Evolutionary conservation across 768 basidiomycete genomes (phyloP).

Genomic region (Pleurotus giganteus): DNA sequence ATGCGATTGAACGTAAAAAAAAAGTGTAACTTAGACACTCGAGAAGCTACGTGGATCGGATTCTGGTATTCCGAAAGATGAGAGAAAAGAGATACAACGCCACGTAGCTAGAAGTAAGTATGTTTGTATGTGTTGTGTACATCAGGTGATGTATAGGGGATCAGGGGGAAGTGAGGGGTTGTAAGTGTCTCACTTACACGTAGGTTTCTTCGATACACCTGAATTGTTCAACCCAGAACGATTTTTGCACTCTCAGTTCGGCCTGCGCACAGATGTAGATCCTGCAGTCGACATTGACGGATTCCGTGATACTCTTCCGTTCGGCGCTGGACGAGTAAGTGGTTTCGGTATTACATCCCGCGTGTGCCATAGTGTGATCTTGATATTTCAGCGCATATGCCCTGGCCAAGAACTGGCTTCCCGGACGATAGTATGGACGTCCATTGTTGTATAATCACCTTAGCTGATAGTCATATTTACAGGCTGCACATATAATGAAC

Average conservation of each 20-base stretch:
- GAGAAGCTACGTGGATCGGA: no score
- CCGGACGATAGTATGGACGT: background rate
- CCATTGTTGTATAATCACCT: background rate
- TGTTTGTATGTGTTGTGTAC: no score
- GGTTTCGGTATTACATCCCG: no score
- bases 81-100: no score
- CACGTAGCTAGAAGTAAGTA: no score
- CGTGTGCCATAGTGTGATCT: background rate
- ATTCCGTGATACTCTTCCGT: conserved; percentile 1
- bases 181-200: no score
- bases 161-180: no score
- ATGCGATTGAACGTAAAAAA: no score
- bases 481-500: background rate
- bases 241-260: background rate
- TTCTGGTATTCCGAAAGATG: no score
- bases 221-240: conserved; percentile 5
- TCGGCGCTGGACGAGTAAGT: conserved; percentile 2
- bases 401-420: background rate
- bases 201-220: conserved; percentile 3
- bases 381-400: background rate
- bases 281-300: background rate
- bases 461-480: background rate
- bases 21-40: no score
- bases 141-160: no score
- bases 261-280: background rate